A percentile compares a stretch with the other conserved stretches of the same genome.
phyloP scores from a whole-genome alignment of 2,329 filamentous ascomycete species.

The Trichoderma atrobrunneum region DNA sequence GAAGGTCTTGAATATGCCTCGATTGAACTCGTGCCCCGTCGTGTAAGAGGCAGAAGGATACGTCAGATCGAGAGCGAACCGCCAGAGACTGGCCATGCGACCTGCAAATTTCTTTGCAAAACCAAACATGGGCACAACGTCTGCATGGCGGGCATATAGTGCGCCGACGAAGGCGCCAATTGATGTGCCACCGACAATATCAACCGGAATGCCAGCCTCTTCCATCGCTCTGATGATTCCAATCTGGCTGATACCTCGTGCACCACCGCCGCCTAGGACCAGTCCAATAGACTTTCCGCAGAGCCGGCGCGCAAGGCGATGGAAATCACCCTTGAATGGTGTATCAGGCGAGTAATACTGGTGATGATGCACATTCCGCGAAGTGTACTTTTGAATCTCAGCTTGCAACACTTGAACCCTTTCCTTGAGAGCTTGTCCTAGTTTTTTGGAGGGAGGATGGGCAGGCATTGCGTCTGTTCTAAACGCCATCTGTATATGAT shows the following conservation, averaged over 20 bases:
- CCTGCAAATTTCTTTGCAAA: conserved; percentile 96
- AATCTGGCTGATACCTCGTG: conserved; percentile 86
- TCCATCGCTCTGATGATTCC: conserved; percentile 94
- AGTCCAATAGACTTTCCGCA: conserved; percentile 94
- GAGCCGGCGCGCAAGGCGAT: conserved; percentile 81
- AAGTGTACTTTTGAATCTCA: conserved; percentile 98
- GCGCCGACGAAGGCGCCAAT: conserved; percentile 96
- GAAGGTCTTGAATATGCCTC: conserved; percentile 97
- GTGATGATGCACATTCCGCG: conserved; percentile 81
- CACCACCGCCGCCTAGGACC: conserved; percentile 90
- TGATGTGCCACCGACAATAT: conserved; percentile 91
- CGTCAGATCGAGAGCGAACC: conserved; percentile 93
- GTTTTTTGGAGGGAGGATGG: conserved; percentile 70
- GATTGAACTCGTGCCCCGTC: conserved; percentile 97
- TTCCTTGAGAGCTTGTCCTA: conserved; percentile 85
- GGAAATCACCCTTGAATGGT: conserved; percentile 94
- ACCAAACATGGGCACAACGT: conserved; percentile 95
- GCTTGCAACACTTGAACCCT: conserved; percentile 92
- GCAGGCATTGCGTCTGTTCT: conserved; percentile 72
- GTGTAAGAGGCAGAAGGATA: conserved; percentile 97
- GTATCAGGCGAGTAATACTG: conserved; percentile 89
- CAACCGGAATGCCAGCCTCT: conserved; percentile 93
- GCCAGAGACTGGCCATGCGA: conserved; percentile 98
- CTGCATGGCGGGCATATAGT: conserved; percentile 91
- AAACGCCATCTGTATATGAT: conserved; percentile 95